These are phyloP conservation scores for Populus simonii DNA, from an alignment of 345 rosid species.

Conservation along the genomic window DNA sequence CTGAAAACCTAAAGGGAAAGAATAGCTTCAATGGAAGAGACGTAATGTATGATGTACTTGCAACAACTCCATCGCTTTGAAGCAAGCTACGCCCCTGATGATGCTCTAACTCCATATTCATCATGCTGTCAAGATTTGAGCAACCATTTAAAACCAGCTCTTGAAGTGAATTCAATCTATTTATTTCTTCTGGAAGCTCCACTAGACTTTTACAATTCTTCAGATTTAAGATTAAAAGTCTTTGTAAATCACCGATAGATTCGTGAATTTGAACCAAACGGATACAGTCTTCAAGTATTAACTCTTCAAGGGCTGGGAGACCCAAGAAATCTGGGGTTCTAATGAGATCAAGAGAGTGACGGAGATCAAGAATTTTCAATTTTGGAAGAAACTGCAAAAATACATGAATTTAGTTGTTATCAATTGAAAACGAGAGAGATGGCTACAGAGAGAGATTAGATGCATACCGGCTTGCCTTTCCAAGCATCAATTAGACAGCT, in stretches of 20 bases:
- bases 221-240: not conserved
- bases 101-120: not conserved
- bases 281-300: constrained; percentile 6
- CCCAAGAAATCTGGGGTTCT: not conserved
- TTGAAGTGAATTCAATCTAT: not conserved
- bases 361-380: no score
- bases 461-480: not conserved
- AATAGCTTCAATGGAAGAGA: no score
- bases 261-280: not conserved
- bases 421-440: no score
- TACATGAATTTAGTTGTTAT: no score
- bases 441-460: not conserved
- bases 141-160: not conserved
- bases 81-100: no score
- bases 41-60: no score
- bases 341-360: no score
- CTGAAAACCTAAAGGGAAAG: no score
- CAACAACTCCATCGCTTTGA: no score
- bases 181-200: not conserved
- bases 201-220: not conserved
- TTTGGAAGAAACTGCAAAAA: no score
- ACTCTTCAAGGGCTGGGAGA: not conserved
- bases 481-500: not conserved
- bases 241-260: not conserved
- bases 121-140: not conserved